phyloP scores from a whole-genome alignment of 1,284 basidiomycete genomes.

The Cystobasidiaceae sp. region DNA sequence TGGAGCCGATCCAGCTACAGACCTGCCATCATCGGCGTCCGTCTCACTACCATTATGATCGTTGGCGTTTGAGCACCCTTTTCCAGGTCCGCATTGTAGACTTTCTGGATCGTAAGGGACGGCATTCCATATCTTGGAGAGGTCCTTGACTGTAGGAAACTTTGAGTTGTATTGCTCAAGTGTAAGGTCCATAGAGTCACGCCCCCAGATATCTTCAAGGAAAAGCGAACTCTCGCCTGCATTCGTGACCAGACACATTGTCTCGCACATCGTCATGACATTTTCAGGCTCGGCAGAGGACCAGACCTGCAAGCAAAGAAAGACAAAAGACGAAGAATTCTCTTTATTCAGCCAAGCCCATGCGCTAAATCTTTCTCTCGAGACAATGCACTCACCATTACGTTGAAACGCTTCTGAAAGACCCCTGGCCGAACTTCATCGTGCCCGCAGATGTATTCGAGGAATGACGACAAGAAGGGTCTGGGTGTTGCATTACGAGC shows the following conservation, averaged over 20 bases:
- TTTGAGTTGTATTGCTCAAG: conserved; percentile 5
- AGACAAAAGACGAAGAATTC: not conserved
- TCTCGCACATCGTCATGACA: conserved; percentile 16
- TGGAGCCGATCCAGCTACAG: not conserved
- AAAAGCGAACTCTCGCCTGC: conserved; percentile 6
- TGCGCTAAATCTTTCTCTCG: not conserved
- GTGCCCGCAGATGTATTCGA: conserved; percentile 18
- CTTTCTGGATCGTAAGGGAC: no score
- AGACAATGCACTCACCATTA: conserved; percentile 9
- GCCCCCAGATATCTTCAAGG: conserved; percentile 11
- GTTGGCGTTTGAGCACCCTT: no score
- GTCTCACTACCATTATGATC: not conserved
- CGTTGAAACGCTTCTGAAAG: conserved; percentile 12
- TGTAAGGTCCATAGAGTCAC: conserved; percentile 23
- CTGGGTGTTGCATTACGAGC: conserved; percentile 11
- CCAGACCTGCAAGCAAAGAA: conserved; percentile 18
- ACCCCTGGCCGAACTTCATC: conserved; percentile 14
- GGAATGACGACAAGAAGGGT: conserved; percentile 22
- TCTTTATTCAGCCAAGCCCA: not conserved
- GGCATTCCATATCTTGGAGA: conserved; percentile 22
- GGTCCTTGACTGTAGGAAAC: conserved; percentile 25
- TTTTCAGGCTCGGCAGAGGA: conserved; percentile 21
- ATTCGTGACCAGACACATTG: conserved; percentile 4
- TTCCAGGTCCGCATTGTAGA: conserved; percentile 16
- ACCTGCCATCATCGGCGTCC: not conserved